Base-by-base conservation (phyloP, 1,139 yeast genomes). In the Candida sp. region DNA sequence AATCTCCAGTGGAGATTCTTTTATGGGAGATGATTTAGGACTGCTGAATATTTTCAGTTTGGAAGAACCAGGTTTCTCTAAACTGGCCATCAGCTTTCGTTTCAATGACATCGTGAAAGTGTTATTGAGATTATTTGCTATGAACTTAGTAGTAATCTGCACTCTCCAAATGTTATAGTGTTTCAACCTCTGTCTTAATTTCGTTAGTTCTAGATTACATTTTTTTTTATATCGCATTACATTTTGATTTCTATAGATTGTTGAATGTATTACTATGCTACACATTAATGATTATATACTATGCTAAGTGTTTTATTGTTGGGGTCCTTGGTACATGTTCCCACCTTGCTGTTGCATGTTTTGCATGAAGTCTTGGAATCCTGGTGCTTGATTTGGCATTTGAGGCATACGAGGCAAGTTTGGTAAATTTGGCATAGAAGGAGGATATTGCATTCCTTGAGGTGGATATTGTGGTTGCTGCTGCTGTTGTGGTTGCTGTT, bases 331-430 rank as follows among this genome's bases (percentile, higher is more conserved):
- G 19, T 32, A 32, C 34, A 32, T 32, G 19, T 32, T 32, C 2
- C 34, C 34, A 12, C 34, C 34, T 36, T 50, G 52, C 36, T 49
- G 58, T 38, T 51, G 54, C 50, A 54, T 45, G 19, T 48, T 51
- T 40, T 50, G 51, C 58, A 55, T 47, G 35, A 52, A 50, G 37
- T 49, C 47, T 38, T 47, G 45, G 19, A 48, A 42, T 23, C 48
- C 49, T 6, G 51, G 44, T 19, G 49, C 44, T 11, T 25, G 29
- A 25, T 25, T 25, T 8, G 12, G 38, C 42, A 36, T 41, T 9
- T 46, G 37, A 3, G 41, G 38, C 5, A 32, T 32, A 12, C 11
- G 6, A n/a, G 38, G 37, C 9, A 33, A 7, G 6, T 29, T 29
- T 21, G 33, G 25, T 22, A 29, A 12, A 12, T 29, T 29, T 32